Evolutionary conservation across 2,329 filamentous ascomycete genomes (phyloP), one percentile per base, ranked within the genome.

Genomic region (Exophiala lecanii-corni): DNA sequence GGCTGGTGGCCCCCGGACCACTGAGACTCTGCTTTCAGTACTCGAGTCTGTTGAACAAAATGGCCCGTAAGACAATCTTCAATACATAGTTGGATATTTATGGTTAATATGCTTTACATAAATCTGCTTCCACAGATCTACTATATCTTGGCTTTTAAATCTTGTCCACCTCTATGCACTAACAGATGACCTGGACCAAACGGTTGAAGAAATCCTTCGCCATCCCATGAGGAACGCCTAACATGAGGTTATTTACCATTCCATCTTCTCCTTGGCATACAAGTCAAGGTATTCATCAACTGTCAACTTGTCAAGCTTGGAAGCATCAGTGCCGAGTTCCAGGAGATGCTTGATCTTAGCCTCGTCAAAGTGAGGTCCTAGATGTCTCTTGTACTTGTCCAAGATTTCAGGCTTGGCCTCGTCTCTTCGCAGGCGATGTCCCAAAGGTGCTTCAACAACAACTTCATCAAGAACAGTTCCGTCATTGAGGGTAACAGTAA

Each of bases 391-490:
- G 75, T 88, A 98, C 77, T 98, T 98, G 67, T 81, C 82, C 58
- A 97, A 72, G 57, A 98, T 96, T 69, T 94, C 86, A 46, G 92
- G 92, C 79, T 97, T 97, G 58, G 92, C 92, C 78, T 98, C 92
- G 59, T 96, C 89, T 59, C 91, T 81, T 55, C 92, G 78, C 62
- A 92, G 75, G 55, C 84, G 84, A 75, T 98, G 92, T 58, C 92
- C 92, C 30, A 98, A 80, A 44, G 92, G 92, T 45, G 92, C 91
- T 74, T 96, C 89, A 41, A 98, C 86, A 36, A 86, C 84, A 47
- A 94, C 81, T 72, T 98, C 92, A 16, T 91, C 84, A 25, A 97
- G 75, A 7, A 92, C 76, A 35, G 89, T 95, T 59, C 92, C 92
- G 64, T 97, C 91, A 66, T 95, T 92, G 57, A 98, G 77, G 60